phyloP scores from a whole-genome alignment of 495 filamentous ascomycete species.

The Podospora tetraspora region DNA sequence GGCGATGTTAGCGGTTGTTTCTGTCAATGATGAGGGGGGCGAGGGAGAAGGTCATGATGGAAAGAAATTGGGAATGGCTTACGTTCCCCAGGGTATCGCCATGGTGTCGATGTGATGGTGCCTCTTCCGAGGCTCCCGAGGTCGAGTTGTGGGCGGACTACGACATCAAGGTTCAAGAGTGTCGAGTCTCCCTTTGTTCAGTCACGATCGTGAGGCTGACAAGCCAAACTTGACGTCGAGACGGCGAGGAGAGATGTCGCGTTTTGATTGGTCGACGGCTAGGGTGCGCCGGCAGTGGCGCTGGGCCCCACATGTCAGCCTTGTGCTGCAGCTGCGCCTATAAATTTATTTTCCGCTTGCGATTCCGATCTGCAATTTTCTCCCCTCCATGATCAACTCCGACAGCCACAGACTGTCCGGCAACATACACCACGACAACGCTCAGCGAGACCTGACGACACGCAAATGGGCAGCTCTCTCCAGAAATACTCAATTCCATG shows the following conservation, averaged over 20 bases:
- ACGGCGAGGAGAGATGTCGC: not conserved
- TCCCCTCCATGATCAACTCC: not conserved
- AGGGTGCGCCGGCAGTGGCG: not conserved
- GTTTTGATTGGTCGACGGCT: not conserved
- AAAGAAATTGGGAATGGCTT: constrained; percentile 21
- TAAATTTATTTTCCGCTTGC: not conserved
- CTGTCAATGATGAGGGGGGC: not conserved
- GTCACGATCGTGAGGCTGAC: not conserved
- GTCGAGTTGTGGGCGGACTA: not conserved
- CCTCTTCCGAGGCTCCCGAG: constrained; percentile 8
- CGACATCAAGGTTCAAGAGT: not conserved
- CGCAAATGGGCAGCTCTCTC: not conserved
- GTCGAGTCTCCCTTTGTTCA: not conserved
- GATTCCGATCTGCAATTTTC: not conserved
- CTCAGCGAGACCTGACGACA: not conserved
- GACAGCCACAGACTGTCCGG: not conserved
- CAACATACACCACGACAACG: not conserved
- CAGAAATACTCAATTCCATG: not conserved
- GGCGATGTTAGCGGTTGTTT: constrained; percentile 1
- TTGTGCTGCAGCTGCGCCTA: not conserved
- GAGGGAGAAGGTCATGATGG: not conserved
- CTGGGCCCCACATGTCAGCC: not conserved
- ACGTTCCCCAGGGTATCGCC: constrained; percentile 47
- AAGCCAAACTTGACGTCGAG: not conserved
- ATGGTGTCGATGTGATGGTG: constrained; percentile 23